Conservation (phyloP, 768 basidiomycete species). For the Boletellus sp. region DNA sequence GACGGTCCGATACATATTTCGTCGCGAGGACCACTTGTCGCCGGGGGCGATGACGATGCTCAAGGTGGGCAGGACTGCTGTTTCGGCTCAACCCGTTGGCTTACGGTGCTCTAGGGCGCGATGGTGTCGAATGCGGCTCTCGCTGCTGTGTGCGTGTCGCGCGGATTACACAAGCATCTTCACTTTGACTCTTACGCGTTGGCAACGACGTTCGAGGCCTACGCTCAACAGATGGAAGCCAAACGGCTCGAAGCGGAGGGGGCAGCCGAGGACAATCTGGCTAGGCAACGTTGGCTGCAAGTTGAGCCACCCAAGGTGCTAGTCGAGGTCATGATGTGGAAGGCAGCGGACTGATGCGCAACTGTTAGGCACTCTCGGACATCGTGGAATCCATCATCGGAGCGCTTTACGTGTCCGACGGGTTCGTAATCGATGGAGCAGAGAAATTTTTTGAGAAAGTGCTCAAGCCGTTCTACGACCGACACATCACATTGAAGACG, state of each 20-base stretch:
- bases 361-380: slow-evolving; percentile 66
- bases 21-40: slow-evolving; percentile 56
- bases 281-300: slow-evolving; percentile 77
- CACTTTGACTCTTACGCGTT: slow-evolving; percentile 54
- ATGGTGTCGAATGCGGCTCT: slow-evolving; percentile 84
- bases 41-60: slow-evolving; percentile 77
- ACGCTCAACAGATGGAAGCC: slow-evolving; percentile 44
- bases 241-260: slow-evolving; percentile 51
- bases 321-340: slow-evolving; percentile 7
- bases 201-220: slow-evolving; percentile 48
- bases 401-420: slow-evolving; percentile 74
- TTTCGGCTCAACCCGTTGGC: background rate
- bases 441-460: slow-evolving; percentile 64
- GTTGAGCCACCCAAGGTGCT: slow-evolving; percentile 80
- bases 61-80: slow-evolving; percentile 46
- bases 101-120: slow-evolving; percentile 49
- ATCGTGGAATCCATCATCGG: slow-evolving; percentile 78
- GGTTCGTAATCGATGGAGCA: slow-evolving; percentile 57
- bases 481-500: slow-evolving; percentile 67
- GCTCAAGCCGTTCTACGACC: slow-evolving; percentile 75
- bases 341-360: slow-evolving; percentile 3
- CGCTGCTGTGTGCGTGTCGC: slow-evolving; percentile 70
- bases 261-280: slow-evolving; percentile 44
- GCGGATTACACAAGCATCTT: slow-evolving; percentile 61
- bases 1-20: slow-evolving; percentile 67